These are phyloP conservation scores for Sporothrix globosa DNA, from an alignment of 2,329 filamentous ascomycete genomes.

Conservation along the genomic window DNA sequence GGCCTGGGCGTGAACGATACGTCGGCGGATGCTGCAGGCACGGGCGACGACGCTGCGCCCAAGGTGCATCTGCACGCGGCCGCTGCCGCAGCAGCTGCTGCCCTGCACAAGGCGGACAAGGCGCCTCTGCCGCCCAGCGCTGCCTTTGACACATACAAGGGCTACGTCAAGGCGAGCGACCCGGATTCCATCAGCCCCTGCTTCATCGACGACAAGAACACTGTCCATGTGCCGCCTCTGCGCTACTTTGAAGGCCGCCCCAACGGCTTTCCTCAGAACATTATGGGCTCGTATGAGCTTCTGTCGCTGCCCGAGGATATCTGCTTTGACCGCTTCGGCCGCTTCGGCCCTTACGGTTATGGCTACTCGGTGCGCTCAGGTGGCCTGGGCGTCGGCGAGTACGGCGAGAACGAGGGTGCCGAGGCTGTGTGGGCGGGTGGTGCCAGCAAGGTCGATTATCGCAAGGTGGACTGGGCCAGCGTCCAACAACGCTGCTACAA, in stretches of 20 bases:
- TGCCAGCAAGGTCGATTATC: constrained; percentile 73
- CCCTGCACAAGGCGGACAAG: constrained; percentile 34
- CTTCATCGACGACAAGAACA: constrained; percentile 71
- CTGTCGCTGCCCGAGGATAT: constrained; percentile 79
- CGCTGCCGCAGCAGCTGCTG: constrained; percentile 19
- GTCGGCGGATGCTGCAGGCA: not conserved
- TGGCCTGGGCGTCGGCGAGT: constrained; percentile 81
- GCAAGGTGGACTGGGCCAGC: constrained; percentile 75
- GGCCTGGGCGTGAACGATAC: constrained; percentile 37
- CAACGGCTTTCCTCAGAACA: constrained; percentile 79
- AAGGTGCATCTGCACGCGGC: constrained; percentile 40
- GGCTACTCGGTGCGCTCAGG: constrained; percentile 80
- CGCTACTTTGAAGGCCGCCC: constrained; percentile 78
- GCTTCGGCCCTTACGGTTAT: constrained; percentile 85
- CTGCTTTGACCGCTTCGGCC: constrained; percentile 90
- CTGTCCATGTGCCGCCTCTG: constrained; percentile 68
- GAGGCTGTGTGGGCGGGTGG: constrained; percentile 75
- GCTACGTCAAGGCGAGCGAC: constrained; percentile 37
- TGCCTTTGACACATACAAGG: constrained; percentile 32
- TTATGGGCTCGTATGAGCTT: constrained; percentile 83
- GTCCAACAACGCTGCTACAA: constrained; percentile 73
- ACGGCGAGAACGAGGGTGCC: constrained; percentile 80
- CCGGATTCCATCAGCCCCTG: constrained; percentile 69
- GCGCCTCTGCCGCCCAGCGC: constrained; percentile 36
- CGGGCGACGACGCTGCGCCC: constrained; percentile 15